A percentile compares a stretch with the other conserved stretches of the same genome.
Evolutionary conservation across 1,284 basidiomycete species (phyloP).

Genomic region (Tilletiopsis washingtonensis): DNA sequence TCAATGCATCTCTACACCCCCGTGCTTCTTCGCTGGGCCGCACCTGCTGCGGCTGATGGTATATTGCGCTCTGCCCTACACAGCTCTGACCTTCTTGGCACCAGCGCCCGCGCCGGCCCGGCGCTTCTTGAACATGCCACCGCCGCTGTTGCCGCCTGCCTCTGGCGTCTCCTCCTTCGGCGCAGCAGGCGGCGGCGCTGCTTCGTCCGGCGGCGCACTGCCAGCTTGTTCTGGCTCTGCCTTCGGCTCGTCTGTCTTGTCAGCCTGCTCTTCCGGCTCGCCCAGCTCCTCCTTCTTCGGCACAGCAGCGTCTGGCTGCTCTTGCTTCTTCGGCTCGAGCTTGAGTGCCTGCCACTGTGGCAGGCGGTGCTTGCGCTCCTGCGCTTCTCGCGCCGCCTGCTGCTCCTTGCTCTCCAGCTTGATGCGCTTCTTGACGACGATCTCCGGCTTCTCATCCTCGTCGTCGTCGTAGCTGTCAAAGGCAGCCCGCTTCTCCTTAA

Average conservation of each 20-base stretch:
- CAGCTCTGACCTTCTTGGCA: conserved; percentile 22
- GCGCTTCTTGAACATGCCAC: conserved; percentile 32
- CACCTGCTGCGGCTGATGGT: no score
- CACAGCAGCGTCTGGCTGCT: neutral
- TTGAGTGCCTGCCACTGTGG: conserved; percentile 5
- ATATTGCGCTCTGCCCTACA: no score
- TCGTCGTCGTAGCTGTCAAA: conserved; percentile 17
- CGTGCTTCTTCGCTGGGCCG: no score
- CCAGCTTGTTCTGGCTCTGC: neutral
- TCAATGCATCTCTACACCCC: no score
- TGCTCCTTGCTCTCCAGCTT: conserved; percentile 1
- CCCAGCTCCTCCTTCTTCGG: neutral
- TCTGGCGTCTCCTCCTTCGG: neutral
- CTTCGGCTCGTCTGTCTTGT: neutral
- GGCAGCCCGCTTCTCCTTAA: conserved; percentile 18
- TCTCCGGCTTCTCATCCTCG: conserved; percentile 10
- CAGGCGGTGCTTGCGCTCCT: conserved; percentile 2
- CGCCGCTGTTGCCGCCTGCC: conserved; percentile 2
- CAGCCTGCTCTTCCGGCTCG: neutral
- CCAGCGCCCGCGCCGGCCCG: conserved; percentile 29
- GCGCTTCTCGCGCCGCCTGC: conserved; percentile 3
- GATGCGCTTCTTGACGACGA: conserved; percentile 29
- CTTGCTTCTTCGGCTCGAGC: conserved; percentile 1
- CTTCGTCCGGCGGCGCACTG: neutral
- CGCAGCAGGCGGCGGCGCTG: neutral